Base-by-base conservation (phyloP, 176 grass and related monocot genomes). In the Zizania latifolia region DNA sequence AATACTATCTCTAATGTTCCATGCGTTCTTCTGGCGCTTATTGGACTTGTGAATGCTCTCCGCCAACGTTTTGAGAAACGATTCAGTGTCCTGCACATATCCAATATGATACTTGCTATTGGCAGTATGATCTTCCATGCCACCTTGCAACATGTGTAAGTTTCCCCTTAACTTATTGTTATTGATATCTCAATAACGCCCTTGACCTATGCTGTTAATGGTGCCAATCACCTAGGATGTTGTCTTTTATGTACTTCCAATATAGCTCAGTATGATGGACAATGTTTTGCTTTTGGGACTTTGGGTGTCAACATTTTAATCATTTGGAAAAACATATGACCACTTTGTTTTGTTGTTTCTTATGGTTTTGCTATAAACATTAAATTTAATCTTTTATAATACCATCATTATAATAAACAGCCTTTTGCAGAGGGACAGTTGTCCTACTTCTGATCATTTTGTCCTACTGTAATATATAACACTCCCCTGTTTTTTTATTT, bases 61-160 rank as follows among this genome's bases (percentile, higher is more conserved):
- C 76, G 86, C 51, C 88, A 94, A 72, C 71, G 86, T 36, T 94
- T 94, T 33, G 92, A 94, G 88, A 94, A 94, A 68, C 86, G 92
- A 8, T 94, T 94, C 68, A 94, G 86, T 65, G 85, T 91, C 19
- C 83, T 94, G 26, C 88, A 94, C 68, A 88, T 94, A 68, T 86
- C 83, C 45, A 91, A 94, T 32, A 94, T 91, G 92, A 89, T 91
- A 75, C 92, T 94, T 65, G 86, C 86, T 36, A 86, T 89, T 53
- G 92, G 92, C 34, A 94, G 88, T 76, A 88, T 94, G 65, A 83
- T 94, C 80, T 94, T 91, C 83, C 88, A 94, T 77, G 88, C 92
- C 27, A 94, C 92, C 60, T 86, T 94, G 75, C 92, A 94, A 71
- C 88, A 74, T 26, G 38, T 94, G 92, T 91, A 94, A 94, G 88